Conservation (phyloP, 225 moss, liverwort and hornwort species). For the Polytrichum formosum region DNA sequence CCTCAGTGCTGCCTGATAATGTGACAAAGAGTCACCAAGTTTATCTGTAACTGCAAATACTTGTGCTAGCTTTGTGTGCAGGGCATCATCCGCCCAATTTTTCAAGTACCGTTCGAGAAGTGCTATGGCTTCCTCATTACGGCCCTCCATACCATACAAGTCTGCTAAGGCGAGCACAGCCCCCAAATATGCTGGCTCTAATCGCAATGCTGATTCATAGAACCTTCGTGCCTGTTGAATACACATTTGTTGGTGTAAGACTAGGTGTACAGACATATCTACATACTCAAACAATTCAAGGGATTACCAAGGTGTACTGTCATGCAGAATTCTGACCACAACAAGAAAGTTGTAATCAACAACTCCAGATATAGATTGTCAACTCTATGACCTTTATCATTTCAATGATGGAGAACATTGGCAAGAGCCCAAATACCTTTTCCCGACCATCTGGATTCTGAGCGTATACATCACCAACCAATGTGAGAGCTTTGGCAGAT, state of each 20-base stretch:
- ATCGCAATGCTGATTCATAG: conserved; percentile 87
- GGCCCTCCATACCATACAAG: conserved; percentile 68
- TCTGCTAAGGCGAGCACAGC: conserved; percentile 89
- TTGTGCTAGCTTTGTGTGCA: conserved; percentile 88
- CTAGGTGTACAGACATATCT: too few species aligned
- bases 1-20: conserved; percentile 96
- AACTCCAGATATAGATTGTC: too few species aligned
- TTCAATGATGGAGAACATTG: too few species aligned
- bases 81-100: conserved; percentile 79
- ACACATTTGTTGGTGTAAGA: not conserved
- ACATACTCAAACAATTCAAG: too few species aligned
- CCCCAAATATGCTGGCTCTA: conserved; percentile 82
- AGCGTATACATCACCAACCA: conserved; percentile 92
- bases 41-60: conserved; percentile 71
- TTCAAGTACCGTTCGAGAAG: conserved; percentile 85
- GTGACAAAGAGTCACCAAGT: conserved; percentile 78
- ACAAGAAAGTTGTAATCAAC: too few species aligned
- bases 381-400: too few species aligned
- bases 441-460: conserved; percentile 80
- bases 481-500: conserved; percentile 83
- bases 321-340: too few species aligned
- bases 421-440: conserved; percentile 41
- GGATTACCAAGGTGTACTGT: too few species aligned
- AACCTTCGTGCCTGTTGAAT: conserved; percentile 72
- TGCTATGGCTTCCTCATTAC: conserved; percentile 72